Percentiles rank a stretch among this genome's conserved stretches.
These are phyloP conservation scores for Lecanoromycetidae sp. DNA, from an alignment of 2,329 filamentous ascomycete species.

Conservation along the genomic window DNA sequence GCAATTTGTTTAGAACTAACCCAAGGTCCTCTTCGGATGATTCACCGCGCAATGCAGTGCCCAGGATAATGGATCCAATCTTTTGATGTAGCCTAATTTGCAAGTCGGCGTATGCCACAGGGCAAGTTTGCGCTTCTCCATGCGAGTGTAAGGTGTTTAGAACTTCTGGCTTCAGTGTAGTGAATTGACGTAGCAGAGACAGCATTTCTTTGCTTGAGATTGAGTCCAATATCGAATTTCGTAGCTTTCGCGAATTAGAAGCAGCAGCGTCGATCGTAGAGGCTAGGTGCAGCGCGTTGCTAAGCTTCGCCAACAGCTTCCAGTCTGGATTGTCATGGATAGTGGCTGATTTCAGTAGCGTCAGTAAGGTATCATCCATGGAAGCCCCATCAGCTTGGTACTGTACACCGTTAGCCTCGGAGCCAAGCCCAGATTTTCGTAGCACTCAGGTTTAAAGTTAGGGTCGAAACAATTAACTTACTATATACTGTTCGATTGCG, in stretches of 20 bases:
- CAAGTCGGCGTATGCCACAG: not conserved
- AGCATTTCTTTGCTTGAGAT: not conserved
- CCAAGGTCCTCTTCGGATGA: not conserved
- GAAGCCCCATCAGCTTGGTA: not conserved
- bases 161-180: not conserved
- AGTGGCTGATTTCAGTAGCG: not conserved
- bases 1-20: not conserved
- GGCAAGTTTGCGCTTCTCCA: conserved; percentile 1
- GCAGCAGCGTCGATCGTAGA: not conserved
- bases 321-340: not conserved
- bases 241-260: not conserved
- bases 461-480: not conserved
- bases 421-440: too few species aligned
- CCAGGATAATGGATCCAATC: conserved; percentile 7
- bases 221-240: not conserved
- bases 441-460: too few species aligned
- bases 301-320: not conserved
- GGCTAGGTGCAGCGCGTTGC: not conserved
- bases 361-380: not conserved
- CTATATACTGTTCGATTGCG: conserved; percentile 4
- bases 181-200: not conserved
- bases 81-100: conserved; percentile 5
- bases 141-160: not conserved
- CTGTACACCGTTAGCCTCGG: not conserved
- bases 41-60: conserved; percentile 4